Evolutionary conservation across 768 basidiomycete genomes (phyloP).

Genomic region (Lactarius sanguifluus): DNA sequence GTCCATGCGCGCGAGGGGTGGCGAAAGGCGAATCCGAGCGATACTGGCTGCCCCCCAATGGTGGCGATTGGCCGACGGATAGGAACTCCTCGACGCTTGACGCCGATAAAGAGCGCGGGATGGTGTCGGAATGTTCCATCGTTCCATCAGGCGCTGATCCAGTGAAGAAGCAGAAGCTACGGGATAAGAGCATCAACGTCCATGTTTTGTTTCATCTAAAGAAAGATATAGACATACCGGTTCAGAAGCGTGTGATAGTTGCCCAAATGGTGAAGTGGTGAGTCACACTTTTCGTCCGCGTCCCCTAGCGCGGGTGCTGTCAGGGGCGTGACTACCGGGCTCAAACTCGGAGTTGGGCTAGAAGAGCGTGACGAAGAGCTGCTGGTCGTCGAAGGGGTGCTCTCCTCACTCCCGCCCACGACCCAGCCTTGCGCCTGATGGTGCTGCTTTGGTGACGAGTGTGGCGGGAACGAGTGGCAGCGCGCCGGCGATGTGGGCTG

Average conservation of each 20-base stretch:
- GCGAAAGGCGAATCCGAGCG: conserved; percentile 17
- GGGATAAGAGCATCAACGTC: conserved; percentile 22
- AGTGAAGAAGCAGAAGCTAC: conserved; percentile 81
- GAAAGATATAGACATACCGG: conserved; percentile 46
- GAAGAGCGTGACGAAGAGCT: conserved; percentile 25
- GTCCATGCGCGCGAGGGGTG: conserved; percentile 23
- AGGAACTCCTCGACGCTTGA: conserved; percentile 57
- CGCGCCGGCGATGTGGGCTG: conserved; percentile 13
- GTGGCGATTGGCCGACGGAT: conserved; percentile 30
- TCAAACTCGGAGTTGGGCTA: conserved; percentile 24
- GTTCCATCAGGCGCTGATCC: conserved; percentile 41
- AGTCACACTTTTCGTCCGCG: conserved; percentile 4
- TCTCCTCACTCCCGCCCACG: conserved; percentile 22
- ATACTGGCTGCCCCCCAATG: conserved; percentile 12
- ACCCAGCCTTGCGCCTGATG: conserved; percentile 7
- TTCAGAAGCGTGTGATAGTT: conserved; percentile 63
- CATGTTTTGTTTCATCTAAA: neutral
- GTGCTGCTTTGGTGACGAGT: conserved; percentile 10
- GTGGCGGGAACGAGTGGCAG: conserved; percentile 29
- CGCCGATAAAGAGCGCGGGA: conserved; percentile 48
- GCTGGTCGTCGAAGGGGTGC: conserved; percentile 26
- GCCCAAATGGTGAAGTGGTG: conserved; percentile 20
- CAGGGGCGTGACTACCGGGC: conserved; percentile 3
- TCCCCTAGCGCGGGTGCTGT: neutral
- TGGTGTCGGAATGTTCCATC: conserved; percentile 32